Base-by-base conservation (phyloP, 192 early-diverging fungal species). In the Geranomyces variabilis region DNA sequence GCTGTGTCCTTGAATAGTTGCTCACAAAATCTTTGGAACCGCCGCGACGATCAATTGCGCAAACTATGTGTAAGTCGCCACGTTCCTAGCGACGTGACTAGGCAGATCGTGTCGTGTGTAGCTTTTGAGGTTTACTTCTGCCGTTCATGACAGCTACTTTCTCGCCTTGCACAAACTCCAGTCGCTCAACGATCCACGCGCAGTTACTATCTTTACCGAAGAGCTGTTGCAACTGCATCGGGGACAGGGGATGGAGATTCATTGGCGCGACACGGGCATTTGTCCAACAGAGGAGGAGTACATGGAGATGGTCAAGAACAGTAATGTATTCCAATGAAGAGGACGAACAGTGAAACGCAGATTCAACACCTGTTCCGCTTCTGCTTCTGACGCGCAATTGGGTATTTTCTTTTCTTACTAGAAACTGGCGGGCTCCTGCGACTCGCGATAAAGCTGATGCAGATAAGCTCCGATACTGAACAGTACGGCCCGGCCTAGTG, bases 211-310 rank as follows among this genome's bases (percentile, higher is more conserved):
- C 70, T 99, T 93, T 77, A 93, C 94, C 70, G 91, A 93, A 53
- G 95, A 99, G 80, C 76, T 99, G 34, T 53, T 98, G 31, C 90
- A 92, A 62, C 75, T 98, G 63, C 97, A 99, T 74, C 82, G 89
- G 21, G 97, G 97, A 4, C 97, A 99, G 83, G 97, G 97, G 17
- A 94, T 96, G 93, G 97, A 99, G 59, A 80, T 99, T 22, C 93
- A 94, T 62, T 99, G 95, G 93, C 83, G 97, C 34, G 97, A 99
- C 53, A 90, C 86, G 26, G 72, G 90, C 51, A 91, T 86, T 1
- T 98, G 96, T 81, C 97, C 97, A 0, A 90, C 89, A 17, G 95
- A 99, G 75, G 86, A 90, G 15, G 91, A 97, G 67, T 99, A 94
- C 68, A 74, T 99, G 71, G 84, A 92, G 45, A 99, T 99, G 96